These are phyloP conservation scores for Rubia tinctorum DNA, from an alignment of 305 asterid genomes.

Conservation along the genomic window DNA sequence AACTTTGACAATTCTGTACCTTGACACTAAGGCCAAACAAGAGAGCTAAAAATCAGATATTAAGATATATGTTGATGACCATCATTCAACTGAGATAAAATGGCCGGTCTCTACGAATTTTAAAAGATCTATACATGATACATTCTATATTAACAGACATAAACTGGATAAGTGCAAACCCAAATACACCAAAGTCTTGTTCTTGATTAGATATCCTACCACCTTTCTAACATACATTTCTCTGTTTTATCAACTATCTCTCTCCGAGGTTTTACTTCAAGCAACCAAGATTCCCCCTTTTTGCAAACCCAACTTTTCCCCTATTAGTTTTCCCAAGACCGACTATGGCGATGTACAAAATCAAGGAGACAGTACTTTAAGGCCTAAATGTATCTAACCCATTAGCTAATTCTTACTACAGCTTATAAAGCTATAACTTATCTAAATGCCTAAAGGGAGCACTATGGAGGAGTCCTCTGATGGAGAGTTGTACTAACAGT, in stretches of 20 bases:
- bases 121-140: not conserved
- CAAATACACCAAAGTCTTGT: not conserved
- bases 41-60: not conserved
- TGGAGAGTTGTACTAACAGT: not conserved
- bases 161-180: too few relatives aligned
- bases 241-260: not conserved
- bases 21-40: slow-evolving; percentile 3
- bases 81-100: not conserved
- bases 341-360: not conserved
- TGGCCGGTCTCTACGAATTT: not conserved
- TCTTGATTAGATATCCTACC: not conserved
- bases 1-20: slow-evolving; percentile 5
- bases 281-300: not conserved
- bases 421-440: not conserved
- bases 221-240: not conserved
- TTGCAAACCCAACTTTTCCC: not conserved
- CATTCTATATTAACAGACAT: not conserved
- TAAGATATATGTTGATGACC: not conserved
- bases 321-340: not conserved
- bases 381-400: not conserved
- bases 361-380: not conserved
- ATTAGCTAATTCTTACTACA: not conserved
- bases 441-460: not conserved
- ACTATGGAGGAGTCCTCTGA: not conserved
- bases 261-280: not conserved